These are phyloP conservation scores for Diplodia sapinea DNA, from an alignment of 2,329 filamentous ascomycete species.

Conservation along the genomic window DNA sequence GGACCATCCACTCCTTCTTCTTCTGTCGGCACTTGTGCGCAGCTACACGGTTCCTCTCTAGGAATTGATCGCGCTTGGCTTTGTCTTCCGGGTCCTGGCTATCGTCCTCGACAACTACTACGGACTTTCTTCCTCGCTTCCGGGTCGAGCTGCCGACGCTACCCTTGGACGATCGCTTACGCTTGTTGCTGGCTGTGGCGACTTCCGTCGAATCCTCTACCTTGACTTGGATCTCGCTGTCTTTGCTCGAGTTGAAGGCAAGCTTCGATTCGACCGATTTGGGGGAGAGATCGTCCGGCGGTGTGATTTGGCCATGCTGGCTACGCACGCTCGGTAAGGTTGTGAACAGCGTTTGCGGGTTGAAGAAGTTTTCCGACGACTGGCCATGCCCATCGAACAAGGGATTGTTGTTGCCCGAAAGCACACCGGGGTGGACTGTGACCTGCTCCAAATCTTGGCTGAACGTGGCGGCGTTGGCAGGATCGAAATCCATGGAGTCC, in stretches of 20 bases:
- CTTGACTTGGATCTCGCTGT: not conserved
- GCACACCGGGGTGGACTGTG: constrained; percentile 16
- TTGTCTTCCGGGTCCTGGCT: constrained; percentile 13
- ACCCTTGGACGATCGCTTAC: constrained; percentile 5
- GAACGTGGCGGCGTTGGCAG: not conserved
- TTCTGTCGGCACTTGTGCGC: constrained; percentile 77
- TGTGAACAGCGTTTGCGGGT: not conserved
- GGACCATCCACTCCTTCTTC: constrained; percentile 63
- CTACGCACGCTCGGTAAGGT: not conserved
- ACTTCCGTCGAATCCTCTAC: not conserved
- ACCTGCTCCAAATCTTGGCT: not conserved
- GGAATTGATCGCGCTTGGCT: constrained; percentile 35
- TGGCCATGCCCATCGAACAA: not conserved
- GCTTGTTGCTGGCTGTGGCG: constrained; percentile 8
- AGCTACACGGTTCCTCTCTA: constrained; percentile 74
- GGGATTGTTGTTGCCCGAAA: not conserved
- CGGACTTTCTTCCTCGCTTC: constrained; percentile 20
- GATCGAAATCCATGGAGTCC: constrained; percentile 6
- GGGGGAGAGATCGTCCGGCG: constrained; percentile 45
- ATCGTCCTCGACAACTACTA: not conserved
- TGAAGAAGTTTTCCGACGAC: not conserved
- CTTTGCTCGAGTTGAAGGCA: not conserved
- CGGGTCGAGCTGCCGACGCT: not conserved
- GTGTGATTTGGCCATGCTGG: constrained; percentile 44
- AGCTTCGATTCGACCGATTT: not conserved